Evolutionary conservation across 2,329 filamentous ascomycete species (phyloP), one percentile per base, ranked within the genome.

Genomic region (Davidsoniella neocaledoniae): DNA sequence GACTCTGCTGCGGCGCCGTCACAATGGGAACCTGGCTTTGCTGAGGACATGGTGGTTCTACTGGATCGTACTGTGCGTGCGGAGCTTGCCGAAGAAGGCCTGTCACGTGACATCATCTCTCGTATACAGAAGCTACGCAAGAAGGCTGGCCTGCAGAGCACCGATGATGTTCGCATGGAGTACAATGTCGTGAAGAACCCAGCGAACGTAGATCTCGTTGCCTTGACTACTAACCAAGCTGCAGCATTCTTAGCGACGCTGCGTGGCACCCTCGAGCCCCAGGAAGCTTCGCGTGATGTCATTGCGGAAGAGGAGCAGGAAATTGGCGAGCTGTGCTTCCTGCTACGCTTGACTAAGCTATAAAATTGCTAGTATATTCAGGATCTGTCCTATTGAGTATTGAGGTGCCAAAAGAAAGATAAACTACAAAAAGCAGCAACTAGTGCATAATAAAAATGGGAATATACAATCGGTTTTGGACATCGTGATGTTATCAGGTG

Each of bases 121-220:
- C 81, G 90, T 39, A 83, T 98, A 19, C 91, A 98, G 67, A 77
- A 85, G 57, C 71, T 96, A 55, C 80, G 91, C 56, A 98, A 98
- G 76, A 91, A 91, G 70, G 88, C 88, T 6, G 86, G 86, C 0
- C 71, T 98, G 48, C 78, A 88, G 55, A 79, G 87, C 1, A 96
- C 90, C 0, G 91, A 98, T 60, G 91, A 96, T 60, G 81, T 98
- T 55, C 85, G 83, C 67, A 94, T 98, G 84, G 84, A 93, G 64
- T 96, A 94, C 67, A 73, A 73, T 52, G 78, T 96, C 4, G 67
- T 93, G 45, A 73, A 77, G 6, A 87, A 94, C 60, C 83, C 85
- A 0, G 83, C 91, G 2, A 73, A 77, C 42, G 73, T 88, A 53
- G 86, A 85, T 4, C 64, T 94, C 21, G 76, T 73, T 51, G 70